A percentile compares a stretch with the other conserved stretches of the same genome.
Conservation (phyloP, 371 early-diverging fungal species). For the Mucor sp. region DNA sequence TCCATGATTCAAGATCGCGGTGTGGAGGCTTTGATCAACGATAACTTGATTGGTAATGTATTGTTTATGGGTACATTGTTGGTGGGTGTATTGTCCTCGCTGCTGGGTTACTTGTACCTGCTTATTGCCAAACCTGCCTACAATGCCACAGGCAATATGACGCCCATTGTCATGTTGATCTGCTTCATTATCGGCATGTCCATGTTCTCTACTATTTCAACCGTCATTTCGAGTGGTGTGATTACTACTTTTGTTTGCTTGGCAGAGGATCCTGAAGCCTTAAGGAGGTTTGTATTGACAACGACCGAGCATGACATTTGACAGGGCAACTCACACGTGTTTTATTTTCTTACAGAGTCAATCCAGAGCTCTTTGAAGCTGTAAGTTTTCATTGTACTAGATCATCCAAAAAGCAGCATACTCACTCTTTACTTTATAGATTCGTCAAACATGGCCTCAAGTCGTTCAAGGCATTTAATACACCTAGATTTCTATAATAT, state of each 20-base stretch:
- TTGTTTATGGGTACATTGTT: slow-evolving; percentile 63
- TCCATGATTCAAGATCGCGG: slow-evolving; percentile 81
- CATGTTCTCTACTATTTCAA: slow-evolving; percentile 68
- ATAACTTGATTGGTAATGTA: slow-evolving; percentile 79
- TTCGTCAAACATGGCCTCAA: slow-evolving; percentile 62
- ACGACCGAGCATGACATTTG: not conserved
- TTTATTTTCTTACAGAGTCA: slow-evolving; percentile 39
- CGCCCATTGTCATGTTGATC: slow-evolving; percentile 52
- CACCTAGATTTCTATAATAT: not conserved
- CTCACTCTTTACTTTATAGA: slow-evolving; percentile 22
- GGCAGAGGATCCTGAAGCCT: slow-evolving; percentile 81
- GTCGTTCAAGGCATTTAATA: slow-evolving; percentile 54
- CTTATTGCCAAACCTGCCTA: slow-evolving; percentile 42
- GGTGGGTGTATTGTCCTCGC: slow-evolving; percentile 54
- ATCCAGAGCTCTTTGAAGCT: slow-evolving; percentile 60
- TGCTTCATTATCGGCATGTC: slow-evolving; percentile 71
- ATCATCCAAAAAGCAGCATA: not conserved
- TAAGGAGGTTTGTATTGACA: slow-evolving; percentile 32
- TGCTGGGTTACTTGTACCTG: slow-evolving; percentile 58
- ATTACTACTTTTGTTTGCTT: slow-evolving; percentile 83
- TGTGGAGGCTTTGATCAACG: slow-evolving; percentile 89
- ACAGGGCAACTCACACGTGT: not conserved
- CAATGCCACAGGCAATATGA: slow-evolving; percentile 36
- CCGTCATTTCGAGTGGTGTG: slow-evolving; percentile 77
- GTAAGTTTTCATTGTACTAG: slow-evolving; percentile 10